Base-by-base conservation (phyloP, 768 basidiomycete genomes). In the Asterophora parasitica region DNA sequence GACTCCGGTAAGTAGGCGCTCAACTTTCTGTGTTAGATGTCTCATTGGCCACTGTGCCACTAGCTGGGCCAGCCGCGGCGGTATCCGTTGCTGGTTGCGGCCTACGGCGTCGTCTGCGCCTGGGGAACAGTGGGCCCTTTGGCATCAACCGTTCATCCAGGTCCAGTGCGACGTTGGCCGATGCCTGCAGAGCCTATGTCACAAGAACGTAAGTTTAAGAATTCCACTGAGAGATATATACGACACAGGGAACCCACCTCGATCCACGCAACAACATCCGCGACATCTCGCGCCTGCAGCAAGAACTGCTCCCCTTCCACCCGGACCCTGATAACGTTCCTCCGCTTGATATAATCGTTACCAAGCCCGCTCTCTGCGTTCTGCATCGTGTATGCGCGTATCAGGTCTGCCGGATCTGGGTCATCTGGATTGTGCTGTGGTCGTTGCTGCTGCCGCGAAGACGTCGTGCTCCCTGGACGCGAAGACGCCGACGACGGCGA, bases 261-360 rank as follows among this genome's bases (percentile, higher is more conserved):
- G 52, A 99, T 94, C 92, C 95, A 94, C 45, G 86, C 82, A 46
- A 98, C 90, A 1, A 97, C 94, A 20, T 82, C 81, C 36, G 82
- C 75, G 32, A 92, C 83, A 60, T 88, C 85, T 42, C 75, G 79
- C 2, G 90, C 89, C 67, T 99, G 95, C 57, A 99, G 58, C 56
- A 99, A 70, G 67, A 99, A 99, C 69, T 99, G 96, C 71, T 98
- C 91, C 10, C 95, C 96, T 63, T 96, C 92, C 54, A 92, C 71
- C 48, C 95, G 70, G 23, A 98, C 81, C 16, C 96, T 77, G 28
- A 98, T 92, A 37, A 98, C 95, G 63, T 98, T 89, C 72, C 82
- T 86, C 53, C 93, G 74, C 76, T 98, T 98, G 54, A 81, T 31
- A 67, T 99, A 99, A 65, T 99, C 96, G 50, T 89, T 92, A 27